Conservation (phyloP, 2,329 filamentous ascomycete genomes). For the Fusarium sp. region DNA sequence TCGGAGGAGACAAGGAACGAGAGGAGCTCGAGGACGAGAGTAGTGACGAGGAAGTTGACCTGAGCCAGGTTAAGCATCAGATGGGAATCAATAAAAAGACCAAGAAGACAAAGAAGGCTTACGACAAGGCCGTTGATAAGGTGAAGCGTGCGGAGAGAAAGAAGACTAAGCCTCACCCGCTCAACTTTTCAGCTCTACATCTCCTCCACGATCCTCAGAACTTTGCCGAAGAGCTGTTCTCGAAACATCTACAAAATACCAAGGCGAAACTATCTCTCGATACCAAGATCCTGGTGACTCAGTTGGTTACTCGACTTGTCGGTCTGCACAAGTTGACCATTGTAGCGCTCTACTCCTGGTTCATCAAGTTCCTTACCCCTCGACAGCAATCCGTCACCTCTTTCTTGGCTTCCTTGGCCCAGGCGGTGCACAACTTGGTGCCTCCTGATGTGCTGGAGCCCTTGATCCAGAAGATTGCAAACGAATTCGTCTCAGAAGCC, state of each 20-base stretch:
- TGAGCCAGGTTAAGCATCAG: conserved; percentile 87
- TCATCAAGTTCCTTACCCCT: conserved; percentile 91
- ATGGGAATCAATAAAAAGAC: conserved; percentile 96
- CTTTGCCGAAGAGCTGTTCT: conserved; percentile 91
- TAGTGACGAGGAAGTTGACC: conserved; percentile 84
- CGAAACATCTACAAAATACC: conserved; percentile 89
- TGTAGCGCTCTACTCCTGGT: conserved; percentile 94
- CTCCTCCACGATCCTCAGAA: conserved; percentile 94
- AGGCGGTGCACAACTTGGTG: conserved; percentile 91
- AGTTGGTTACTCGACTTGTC: conserved; percentile 91
- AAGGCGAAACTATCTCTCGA: conserved; percentile 90
- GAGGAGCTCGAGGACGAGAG: conserved; percentile 93
- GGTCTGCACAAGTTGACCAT: conserved; percentile 94
- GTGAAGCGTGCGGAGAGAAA: conserved; percentile 88
- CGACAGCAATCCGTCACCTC: conserved; percentile 92
- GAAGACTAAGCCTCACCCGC: conserved; percentile 86
- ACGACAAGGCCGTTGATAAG: conserved; percentile 86
- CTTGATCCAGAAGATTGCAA: conserved; percentile 93
- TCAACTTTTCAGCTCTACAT: conserved; percentile 97
- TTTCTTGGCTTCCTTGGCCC: conserved; percentile 91
- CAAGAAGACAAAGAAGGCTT: conserved; percentile 84
- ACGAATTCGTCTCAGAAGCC: conserved; percentile 97
- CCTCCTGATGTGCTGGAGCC: conserved; percentile 94
- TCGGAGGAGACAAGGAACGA: conserved; percentile 95
- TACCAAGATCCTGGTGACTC: conserved; percentile 89